Evolutionary conservation across 78 protist species (phyloP).

Genomic region (Dictyostelium brefeldianum): DNA sequence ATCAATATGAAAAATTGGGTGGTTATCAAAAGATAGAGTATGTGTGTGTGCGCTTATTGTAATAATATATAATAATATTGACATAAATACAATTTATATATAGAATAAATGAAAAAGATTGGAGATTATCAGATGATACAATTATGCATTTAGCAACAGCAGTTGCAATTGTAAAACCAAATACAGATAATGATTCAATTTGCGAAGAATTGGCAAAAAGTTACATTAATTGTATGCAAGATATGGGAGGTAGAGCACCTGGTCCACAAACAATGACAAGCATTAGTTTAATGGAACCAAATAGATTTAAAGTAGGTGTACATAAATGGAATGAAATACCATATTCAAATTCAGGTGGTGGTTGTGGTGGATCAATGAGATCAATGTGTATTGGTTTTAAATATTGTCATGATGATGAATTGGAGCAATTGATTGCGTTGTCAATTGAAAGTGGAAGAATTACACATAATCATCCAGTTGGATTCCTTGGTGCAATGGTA

Average conservation of each 20-base stretch:
- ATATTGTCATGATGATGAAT: conserved; percentile 29
- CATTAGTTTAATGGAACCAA: conserved; percentile 18
- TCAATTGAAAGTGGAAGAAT: conserved; percentile 88
- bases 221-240: conserved; percentile 81
- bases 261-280: conserved; percentile 57
- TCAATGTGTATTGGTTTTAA: conserved; percentile 88
- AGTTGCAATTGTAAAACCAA: conserved; percentile 39
- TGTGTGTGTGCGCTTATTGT: neutral
- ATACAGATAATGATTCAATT: conserved; percentile 28
- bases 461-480: conserved; percentile 79
- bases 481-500: conserved; percentile 85
- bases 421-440: conserved; percentile 42
- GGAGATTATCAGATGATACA: conserved; percentile 89
- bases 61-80: too few relatives aligned
- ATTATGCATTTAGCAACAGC: conserved; percentile 90
- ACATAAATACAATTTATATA: too few relatives aligned
- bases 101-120: conserved; percentile 58
- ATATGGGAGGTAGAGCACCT: conserved; percentile 84
- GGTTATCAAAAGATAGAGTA: conserved; percentile 40
- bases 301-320: neutral
- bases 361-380: conserved; percentile 92
- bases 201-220: conserved; percentile 69
- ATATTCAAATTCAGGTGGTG: conserved; percentile 75
- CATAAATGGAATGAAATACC: conserved; percentile 74
- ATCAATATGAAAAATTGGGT: conserved; percentile 15